phyloP scores from a whole-genome alignment of 768 basidiomycete species.

The Pleurotus giganteus region DNA sequence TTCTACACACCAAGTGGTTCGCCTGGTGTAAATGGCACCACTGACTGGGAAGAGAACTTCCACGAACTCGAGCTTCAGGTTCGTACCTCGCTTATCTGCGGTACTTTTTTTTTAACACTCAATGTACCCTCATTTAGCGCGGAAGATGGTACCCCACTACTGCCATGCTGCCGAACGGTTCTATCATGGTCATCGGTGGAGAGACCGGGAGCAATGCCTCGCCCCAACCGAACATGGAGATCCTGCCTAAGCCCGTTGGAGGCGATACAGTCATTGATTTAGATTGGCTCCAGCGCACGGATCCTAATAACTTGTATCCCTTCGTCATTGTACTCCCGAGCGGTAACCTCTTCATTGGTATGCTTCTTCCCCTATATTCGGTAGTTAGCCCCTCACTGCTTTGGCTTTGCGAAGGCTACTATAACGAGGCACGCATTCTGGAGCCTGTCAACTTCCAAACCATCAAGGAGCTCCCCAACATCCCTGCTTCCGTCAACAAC shows the following conservation, averaged over 20 bases:
- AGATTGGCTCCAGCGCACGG: slow-evolving; percentile 67
- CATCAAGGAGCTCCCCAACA: slow-evolving; percentile 58
- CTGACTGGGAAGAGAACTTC: slow-evolving; percentile 78
- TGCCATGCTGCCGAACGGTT: slow-evolving; percentile 69
- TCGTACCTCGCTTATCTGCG: not conserved
- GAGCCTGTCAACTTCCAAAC: slow-evolving; percentile 67
- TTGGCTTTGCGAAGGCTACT: slow-evolving; percentile 49
- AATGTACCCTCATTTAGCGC: slow-evolving; percentile 28
- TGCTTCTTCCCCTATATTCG: slow-evolving; percentile 16
- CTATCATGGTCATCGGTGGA: slow-evolving; percentile 70
- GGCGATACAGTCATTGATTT: slow-evolving; percentile 60
- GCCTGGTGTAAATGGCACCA: slow-evolving; percentile 67
- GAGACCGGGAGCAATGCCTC: slow-evolving; percentile 68
- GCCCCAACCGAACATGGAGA: slow-evolving; percentile 67
- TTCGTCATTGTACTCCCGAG: slow-evolving; percentile 73
- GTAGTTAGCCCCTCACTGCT: not conserved
- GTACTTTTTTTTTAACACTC: not conserved
- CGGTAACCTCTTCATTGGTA: slow-evolving; percentile 68
- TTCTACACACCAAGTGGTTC: slow-evolving; percentile 70
- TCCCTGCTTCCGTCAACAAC: slow-evolving; percentile 71
- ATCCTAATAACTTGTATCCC: slow-evolving; percentile 81
- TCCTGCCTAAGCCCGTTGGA: slow-evolving; percentile 64
- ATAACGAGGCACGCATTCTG: slow-evolving; percentile 78
- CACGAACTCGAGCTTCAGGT: slow-evolving; percentile 61
- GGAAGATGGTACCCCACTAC: slow-evolving; percentile 76